Base-by-base conservation (phyloP, 2,329 filamentous ascomycete species). In the Pseudocercospora eumusae region DNA sequence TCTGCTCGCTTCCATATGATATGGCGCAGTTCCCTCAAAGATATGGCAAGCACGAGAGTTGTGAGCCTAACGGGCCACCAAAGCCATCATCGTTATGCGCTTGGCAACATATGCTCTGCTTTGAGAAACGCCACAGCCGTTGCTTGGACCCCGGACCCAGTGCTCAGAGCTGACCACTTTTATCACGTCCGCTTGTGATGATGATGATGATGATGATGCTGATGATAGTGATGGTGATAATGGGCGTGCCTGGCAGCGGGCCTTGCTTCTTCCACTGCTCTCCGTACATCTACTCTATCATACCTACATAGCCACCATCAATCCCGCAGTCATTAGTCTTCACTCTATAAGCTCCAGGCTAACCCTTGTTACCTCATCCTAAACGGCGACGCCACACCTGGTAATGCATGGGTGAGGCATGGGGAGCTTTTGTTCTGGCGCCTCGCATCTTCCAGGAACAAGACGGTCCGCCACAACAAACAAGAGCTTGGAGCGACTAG, bases 371-470 rank as follows among this genome's bases (percentile, higher is more conserved):
- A 25, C 40, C 52, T 23, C 47, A 27, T 27, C 47, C 47, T 27
- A 50, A 54, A 54, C 18, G 15, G 50, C 50, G n/a, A 54, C 50
- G 28, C 50, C 50, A 54, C 50, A 50, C 8, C 47, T 50, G 47
- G 47, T 28, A 52, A 28, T 52, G 47, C 47, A 52, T 52, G 47
- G 47, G 47, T 21, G 44, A 28, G 25, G 47, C 47, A 52, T 52
- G 25, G 23, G 11, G 47, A 25, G 21, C 20, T n/a, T 50, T 50
- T 50, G 47, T n/a, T 27, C 47, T 23, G 47, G 47, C 47, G 47
- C 23, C 47, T 50, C 47, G 47, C 47, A 50, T 25, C 47, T 50
- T 23, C n/a, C n/a, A n/a, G n/a, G n/a, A n/a, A n/a, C n/a, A n/a
- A n/a, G n/a, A n/a, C 40, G 40, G 18, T 44, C 40, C 40, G 40